Base-by-base conservation (phyloP, 2,329 filamentous ascomycete genomes). In the Colletotrichum nymphaeae region DNA sequence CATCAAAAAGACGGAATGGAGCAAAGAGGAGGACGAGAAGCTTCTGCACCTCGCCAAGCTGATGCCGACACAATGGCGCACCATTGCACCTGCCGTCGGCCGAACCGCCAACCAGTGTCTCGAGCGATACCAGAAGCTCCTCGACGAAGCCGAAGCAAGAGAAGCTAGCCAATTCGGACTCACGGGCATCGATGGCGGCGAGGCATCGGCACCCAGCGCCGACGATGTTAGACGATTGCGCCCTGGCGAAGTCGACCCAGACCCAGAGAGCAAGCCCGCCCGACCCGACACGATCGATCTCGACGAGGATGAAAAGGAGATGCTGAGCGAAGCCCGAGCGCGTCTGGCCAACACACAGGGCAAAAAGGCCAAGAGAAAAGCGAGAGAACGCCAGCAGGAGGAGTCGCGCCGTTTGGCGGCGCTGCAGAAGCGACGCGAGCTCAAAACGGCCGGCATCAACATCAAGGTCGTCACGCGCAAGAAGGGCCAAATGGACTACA, bases 1-100 rank as follows among this genome's bases (percentile, higher is more conserved):
- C 81, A 98, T 99, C 86, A 94, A 96, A 80, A 99, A 99, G 88
- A 97, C 97, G 78, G 97, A 99, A 86, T 99, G 97, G 96, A 98
- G 95, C 81, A 94, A 97, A 80, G 97, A 99, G 84, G 97, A 99
- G 83, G 97, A 99, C 83, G 97, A 99, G 87, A 98, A 97, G 86
- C 89, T 99, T 74, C 85, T 99, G 79, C 97, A 98, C 80, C 89
- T 99, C 80, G 97, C 97, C 75, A 99, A 98, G 89, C 88, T 99
- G 85, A 98, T 99, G 93, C 97, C 97, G 70, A 98, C 96, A 32
- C 97, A 99, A 90, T 99, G 97, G 97, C 93, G 97, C 80, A 98
- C 97, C 60, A 98, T 99, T 80, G 96, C 97, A 71, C 95, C 97
- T 68, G 96, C 98, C 77, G 95, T 99, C 78, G 97, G 97, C 76